These are phyloP conservation scores for Tetrahymena elliotti DNA, from an alignment of 73 alveolate species.

Conservation along the genomic window DNA sequence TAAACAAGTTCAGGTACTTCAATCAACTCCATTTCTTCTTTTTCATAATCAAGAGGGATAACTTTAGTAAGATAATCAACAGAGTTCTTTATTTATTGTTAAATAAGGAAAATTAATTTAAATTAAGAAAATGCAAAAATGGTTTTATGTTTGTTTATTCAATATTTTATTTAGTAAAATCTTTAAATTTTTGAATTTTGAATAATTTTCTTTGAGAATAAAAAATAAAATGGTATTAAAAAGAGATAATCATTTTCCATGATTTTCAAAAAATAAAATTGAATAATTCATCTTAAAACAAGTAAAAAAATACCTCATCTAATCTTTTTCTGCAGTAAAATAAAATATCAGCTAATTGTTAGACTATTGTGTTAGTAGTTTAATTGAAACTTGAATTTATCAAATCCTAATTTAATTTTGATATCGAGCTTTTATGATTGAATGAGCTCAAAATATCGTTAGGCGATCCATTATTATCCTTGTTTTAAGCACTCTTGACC, in stretches of 20 bases:
- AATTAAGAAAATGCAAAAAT: no score
- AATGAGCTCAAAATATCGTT: neutral
- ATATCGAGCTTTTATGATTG: neutral
- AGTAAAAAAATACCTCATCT: neutral
- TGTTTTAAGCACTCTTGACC: neutral
- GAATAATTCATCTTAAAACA: neutral
- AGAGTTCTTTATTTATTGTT: neutral
- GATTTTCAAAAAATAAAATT: neutral
- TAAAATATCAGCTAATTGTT: neutral
- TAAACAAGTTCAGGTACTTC: neutral
- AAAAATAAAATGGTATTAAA: neutral
- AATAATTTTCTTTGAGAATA: neutral
- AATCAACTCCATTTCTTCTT: neutral
- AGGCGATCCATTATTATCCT: neutral
- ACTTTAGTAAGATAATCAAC: neutral
- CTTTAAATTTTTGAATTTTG: neutral
- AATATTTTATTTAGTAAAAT: neutral
- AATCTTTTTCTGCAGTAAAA: neutral
- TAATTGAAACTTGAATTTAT: neutral
- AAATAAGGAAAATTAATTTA: neutral
- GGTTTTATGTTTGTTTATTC: neutral
- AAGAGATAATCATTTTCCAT: neutral
- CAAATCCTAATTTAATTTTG: neutral
- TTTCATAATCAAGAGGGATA: neutral
- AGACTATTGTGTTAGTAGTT: neutral